Conservation (phyloP, 306 rosid genomes). For the Cicer bijugum region DNA sequence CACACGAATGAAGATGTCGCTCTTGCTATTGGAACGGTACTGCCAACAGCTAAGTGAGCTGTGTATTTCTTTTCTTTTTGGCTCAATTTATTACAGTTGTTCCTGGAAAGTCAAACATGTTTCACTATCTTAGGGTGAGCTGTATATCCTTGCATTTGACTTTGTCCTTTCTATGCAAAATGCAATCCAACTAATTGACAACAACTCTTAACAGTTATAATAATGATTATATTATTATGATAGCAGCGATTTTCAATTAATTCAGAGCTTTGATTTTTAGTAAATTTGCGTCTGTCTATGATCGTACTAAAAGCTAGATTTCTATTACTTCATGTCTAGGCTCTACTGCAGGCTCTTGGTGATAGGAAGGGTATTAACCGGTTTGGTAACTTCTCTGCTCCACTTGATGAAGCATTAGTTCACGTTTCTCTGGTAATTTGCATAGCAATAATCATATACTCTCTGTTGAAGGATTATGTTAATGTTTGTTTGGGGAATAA, state of each 20-base stretch:
- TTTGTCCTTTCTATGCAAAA: constrained; percentile 26
- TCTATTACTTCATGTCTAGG: constrained; percentile 57
- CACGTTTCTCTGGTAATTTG: constrained; percentile 86
- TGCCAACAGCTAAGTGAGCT: constrained; percentile 29
- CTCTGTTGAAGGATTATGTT: background rate
- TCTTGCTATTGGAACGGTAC: constrained; percentile 92
- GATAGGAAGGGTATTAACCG: constrained; percentile 95
- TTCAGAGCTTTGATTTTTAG: background rate
- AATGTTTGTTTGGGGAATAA: background rate
- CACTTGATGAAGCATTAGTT: constrained; percentile 93
- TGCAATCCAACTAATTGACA: constrained; percentile 20
- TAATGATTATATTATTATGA: background rate
- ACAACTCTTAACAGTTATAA: constrained; percentile 8
- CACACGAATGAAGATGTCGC: constrained; percentile 95
- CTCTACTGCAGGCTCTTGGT: constrained; percentile 87
- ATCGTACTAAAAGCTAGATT: constrained; percentile 24
- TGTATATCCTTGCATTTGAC: constrained; percentile 21
- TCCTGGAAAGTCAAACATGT: background rate
- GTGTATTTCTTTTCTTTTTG: constrained; percentile 32
- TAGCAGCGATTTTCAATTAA: background rate
- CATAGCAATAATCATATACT: constrained; percentile 3
- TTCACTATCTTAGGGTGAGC: constrained; percentile 6
- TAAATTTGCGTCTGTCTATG: constrained; percentile 15
- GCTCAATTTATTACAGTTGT: constrained; percentile 25
- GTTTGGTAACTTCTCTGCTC: constrained; percentile 95